Evolutionary conservation across 192 early-diverging fungal genomes (phyloP).

Genomic region (Kickxella alabastrina): DNA sequence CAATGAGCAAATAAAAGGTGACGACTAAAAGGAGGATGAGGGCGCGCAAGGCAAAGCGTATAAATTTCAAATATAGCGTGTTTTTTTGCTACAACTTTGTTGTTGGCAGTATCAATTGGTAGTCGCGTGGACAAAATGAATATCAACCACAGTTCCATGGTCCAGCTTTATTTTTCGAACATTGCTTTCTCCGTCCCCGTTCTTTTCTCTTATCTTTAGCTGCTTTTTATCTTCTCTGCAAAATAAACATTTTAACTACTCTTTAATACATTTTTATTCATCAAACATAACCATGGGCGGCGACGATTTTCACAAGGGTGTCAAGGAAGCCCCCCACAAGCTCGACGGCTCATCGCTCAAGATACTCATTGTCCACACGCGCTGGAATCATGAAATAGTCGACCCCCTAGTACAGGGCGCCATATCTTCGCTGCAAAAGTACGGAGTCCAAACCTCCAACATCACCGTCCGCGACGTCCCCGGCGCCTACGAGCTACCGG

Average conservation of each 20-base stretch:
- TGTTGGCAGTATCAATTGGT: too few relatives aligned
- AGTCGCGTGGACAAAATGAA: too few relatives aligned
- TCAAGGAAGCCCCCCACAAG: slow-evolving; percentile 51
- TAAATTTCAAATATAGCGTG: too few relatives aligned
- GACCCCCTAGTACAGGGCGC: slow-evolving; percentile 76
- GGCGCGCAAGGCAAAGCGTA: too few relatives aligned
- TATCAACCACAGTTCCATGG: too few relatives aligned
- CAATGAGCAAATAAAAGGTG: too few relatives aligned
- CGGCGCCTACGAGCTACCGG: slow-evolving; percentile 94
- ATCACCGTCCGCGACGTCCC: slow-evolving; percentile 78
- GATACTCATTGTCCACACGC: slow-evolving; percentile 83
- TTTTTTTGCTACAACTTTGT: too few relatives aligned
- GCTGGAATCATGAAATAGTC: slow-evolving; percentile 91
- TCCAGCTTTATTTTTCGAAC: too few relatives aligned
- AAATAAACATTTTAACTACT: not conserved
- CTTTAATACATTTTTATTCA: not conserved
- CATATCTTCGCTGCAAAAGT: slow-evolving; percentile 59
- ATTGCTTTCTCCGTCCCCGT: too few relatives aligned
- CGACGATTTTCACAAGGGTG: slow-evolving; percentile 71
- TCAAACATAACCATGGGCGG: slow-evolving; percentile 19
- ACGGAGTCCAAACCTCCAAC: slow-evolving; percentile 68
- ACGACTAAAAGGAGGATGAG: too few relatives aligned
- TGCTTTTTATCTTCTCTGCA: not conserved
- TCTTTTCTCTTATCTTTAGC: too few relatives aligned
- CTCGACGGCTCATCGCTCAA: slow-evolving; percentile 66